Conservation (phyloP, 441 rosid species). For the Pelargonium myrrhifolium region DNA sequence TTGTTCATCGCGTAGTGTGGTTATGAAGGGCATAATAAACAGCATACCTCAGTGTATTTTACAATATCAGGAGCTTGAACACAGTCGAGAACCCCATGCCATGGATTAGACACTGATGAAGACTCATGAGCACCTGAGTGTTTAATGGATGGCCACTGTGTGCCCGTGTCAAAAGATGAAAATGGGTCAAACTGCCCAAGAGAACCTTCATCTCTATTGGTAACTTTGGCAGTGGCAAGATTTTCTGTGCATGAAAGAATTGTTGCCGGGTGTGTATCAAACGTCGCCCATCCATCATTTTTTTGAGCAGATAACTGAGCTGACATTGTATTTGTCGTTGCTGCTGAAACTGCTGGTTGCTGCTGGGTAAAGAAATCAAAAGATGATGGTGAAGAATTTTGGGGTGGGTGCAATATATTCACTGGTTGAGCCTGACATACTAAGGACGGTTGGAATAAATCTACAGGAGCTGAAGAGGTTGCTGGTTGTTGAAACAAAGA, state of each 20-base stretch:
- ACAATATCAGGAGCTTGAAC: constrained; percentile 27
- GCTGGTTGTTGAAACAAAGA: constrained; percentile 59
- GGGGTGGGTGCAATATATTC: constrained; percentile 38
- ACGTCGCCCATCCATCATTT: constrained; percentile 88
- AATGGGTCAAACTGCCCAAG: constrained; percentile 35
- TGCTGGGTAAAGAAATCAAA: constrained; percentile 42
- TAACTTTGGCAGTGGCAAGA: constrained; percentile 23
- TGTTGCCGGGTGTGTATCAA: constrained; percentile 46
- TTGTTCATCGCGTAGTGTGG: background rate
- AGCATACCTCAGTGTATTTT: constrained; percentile 44
- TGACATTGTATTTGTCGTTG: constrained; percentile 22
- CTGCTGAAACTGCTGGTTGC: constrained; percentile 26
- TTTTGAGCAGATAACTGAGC: constrained; percentile 33
- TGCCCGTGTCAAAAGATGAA: constrained; percentile 32
- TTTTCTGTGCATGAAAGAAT: constrained; percentile 28
- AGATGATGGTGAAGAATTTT: constrained; percentile 31
- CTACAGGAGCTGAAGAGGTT: constrained; percentile 33
- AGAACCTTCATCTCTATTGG: constrained; percentile 24
- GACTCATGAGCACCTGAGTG: constrained; percentile 31
- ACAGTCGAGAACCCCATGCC: constrained; percentile 36
- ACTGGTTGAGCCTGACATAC: constrained; percentile 28
- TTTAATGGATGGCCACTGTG: constrained; percentile 50
- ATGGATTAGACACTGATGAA: constrained; percentile 38
- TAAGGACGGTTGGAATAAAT: constrained; percentile 30
- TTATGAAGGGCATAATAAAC: constrained; percentile 6